Conservation (phyloP, 106 monocot genomes). For the Cymbidium sinense region DNA sequence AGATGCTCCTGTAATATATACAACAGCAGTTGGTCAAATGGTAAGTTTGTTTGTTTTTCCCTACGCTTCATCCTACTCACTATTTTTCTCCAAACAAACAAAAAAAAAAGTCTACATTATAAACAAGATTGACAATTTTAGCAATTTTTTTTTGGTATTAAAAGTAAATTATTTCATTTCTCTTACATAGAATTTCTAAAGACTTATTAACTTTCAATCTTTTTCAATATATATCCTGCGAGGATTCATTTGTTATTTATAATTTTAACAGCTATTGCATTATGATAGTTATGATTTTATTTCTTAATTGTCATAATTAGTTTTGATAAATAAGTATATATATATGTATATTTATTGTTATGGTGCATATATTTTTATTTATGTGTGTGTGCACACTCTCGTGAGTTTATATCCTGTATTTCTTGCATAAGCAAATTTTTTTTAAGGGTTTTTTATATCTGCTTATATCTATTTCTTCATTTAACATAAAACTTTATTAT, state of each 20-base stretch:
- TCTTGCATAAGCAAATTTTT: background rate
- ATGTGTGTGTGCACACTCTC: too few species aligned
- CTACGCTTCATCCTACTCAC: background rate
- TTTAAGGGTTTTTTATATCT: too few species aligned
- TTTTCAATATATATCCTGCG: too few species aligned
- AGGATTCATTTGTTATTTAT: background rate
- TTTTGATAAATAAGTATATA: background rate
- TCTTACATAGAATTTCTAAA: too few species aligned
- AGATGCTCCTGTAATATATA: slow-evolving; percentile 28
- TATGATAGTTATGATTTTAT: background rate
- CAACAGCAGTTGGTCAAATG: slow-evolving; percentile 42
- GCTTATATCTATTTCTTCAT: too few species aligned
- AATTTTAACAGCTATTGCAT: background rate
- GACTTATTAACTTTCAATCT: too few species aligned
- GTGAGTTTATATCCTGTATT: background rate
- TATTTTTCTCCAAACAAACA: background rate
- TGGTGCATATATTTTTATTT: background rate
- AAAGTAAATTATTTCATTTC: too few species aligned
- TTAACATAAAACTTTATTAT: too few species aligned
- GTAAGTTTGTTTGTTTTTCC: slow-evolving; percentile 8
- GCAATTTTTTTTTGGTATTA: too few species aligned
- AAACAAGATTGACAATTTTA: too few species aligned
- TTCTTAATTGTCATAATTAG: background rate
- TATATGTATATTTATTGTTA: background rate
- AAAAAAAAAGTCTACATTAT: too few species aligned